A percentile compares a stretch with the other conserved stretches of the same genome.
These are phyloP conservation scores for Trichoderma gamsii DNA, from an alignment of 495 filamentous ascomycete species.

Conservation along the genomic window DNA sequence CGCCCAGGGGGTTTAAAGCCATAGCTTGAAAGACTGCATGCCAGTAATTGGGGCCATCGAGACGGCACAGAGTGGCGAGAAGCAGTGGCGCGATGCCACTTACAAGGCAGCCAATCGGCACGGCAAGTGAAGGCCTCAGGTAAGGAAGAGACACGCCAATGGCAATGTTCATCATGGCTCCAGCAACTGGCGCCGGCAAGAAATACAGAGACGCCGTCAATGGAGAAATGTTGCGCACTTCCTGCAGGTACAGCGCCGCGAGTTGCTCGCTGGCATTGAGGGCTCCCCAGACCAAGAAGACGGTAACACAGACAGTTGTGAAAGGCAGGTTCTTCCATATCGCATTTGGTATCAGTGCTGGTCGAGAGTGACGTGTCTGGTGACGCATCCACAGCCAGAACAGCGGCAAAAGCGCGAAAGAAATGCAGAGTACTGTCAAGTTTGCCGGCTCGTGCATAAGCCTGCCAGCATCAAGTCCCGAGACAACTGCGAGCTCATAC, in stretches of 20 bases:
- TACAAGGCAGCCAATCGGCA: conserved; percentile 38
- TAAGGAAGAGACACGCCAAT: conserved; percentile 51
- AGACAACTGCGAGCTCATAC: conserved; percentile 25
- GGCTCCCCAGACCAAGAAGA: conserved; percentile 43
- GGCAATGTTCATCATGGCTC: conserved; percentile 46
- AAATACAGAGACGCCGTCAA: conserved; percentile 15
- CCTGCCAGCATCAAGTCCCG: neutral
- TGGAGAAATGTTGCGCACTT: conserved; percentile 30
- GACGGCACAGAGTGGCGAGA: conserved; percentile 38
- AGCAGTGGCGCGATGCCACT: conserved; percentile 49
- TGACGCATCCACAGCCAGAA: conserved; percentile 43
- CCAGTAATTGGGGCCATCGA: conserved; percentile 48
- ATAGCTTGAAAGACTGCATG: conserved; percentile 46
- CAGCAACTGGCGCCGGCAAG: conserved; percentile 33
- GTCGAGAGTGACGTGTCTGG: conserved; percentile 35
- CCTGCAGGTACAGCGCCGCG: neutral
- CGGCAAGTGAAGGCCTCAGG: conserved; percentile 44
- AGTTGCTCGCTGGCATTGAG: conserved; percentile 42
- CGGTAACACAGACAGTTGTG: conserved; percentile 42
- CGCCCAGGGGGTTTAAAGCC: neutral
- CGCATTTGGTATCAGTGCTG: conserved; percentile 45
- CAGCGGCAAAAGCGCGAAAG: conserved; percentile 35
- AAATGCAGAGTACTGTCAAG: conserved; percentile 33
- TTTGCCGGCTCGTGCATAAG: conserved; percentile 19
- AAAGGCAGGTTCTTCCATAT: conserved; percentile 48